Conservation (phyloP, 164 flowering plant species). For the Euptelea pleiosperma region DNA sequence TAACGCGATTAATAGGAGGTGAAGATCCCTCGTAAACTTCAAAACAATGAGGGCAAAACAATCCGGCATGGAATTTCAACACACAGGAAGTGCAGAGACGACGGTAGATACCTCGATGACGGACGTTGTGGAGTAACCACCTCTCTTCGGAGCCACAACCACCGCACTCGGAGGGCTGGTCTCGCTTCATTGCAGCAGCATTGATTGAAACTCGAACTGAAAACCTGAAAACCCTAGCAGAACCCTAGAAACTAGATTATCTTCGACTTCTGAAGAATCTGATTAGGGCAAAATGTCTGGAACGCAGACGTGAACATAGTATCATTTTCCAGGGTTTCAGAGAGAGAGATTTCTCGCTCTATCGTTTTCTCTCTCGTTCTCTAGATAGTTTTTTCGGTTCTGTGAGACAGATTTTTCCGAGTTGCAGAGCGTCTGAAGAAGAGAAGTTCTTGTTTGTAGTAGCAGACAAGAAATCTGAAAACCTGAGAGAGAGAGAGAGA, state of each 20-base stretch:
- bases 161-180: slow-evolving; percentile 23
- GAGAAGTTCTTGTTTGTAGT: no score
- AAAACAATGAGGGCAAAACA: slow-evolving; percentile 62
- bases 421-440: no score
- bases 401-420: no score
- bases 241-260: slow-evolving; percentile 7
- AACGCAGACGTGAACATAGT: no score
- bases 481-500: no score
- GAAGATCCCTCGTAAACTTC: slow-evolving; percentile 25
- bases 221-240: not conserved
- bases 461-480: no score
- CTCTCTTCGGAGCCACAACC: slow-evolving; percentile 27
- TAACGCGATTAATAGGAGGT: slow-evolving; percentile 22
- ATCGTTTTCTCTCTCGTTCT: no score
- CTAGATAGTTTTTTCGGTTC: no score
- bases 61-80: slow-evolving; percentile 29
- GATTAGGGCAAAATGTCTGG: no score
- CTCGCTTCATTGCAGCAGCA: slow-evolving; percentile 19
- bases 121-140: slow-evolving; percentile 22
- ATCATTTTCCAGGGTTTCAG: no score
- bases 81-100: slow-evolving; percentile 46
- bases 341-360: no score
- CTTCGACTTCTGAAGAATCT: no score
- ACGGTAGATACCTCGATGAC: slow-evolving; percentile 33
- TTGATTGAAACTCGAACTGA: slow-evolving; percentile 1